Evolutionary conservation across 2,329 filamentous ascomycete genomes (phyloP), one percentile per base, ranked within the genome.

Genomic region (Penicillium sp.): DNA sequence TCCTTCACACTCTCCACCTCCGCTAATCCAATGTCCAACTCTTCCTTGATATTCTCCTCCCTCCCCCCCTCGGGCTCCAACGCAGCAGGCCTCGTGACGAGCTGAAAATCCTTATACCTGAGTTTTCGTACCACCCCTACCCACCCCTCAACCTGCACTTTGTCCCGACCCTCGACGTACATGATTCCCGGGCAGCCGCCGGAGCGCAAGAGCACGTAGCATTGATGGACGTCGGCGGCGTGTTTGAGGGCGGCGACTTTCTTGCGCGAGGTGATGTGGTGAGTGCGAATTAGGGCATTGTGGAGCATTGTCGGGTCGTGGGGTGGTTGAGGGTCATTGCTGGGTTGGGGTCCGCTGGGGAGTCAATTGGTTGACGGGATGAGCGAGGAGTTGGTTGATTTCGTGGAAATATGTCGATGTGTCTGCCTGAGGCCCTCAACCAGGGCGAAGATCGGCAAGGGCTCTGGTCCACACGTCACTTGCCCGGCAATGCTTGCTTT

Each of bases 211-310:
- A 92, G 77, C 1, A 89, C 85, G 64, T 84, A 88, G 53, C 88
- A 83, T 57, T 86, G 78, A 64, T 84, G 79, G 49, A 83, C 79
- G 35, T 84, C 81, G 6, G 88, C 86, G 3, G 85, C 83, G 2
- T 87, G 86, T 73, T 89, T 88, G 22, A 93, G 81, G 57, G 81
- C 81, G 28, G 81, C 77, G 47, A 88, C 82, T 71, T 93, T 93
- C 72, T 91, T 92, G 64, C 89, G 87, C 0, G 88, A 92, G 4
- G 89, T 92, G 70, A 93, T 92, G 73, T 93, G 90, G 67, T 93
- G 90, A 0, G 90, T 93, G 54, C 89, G 85, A 61, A 93, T 90
- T 48, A 93, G 79, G 34, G 88, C 84, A 70, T 85, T 84, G 69
- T 76, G 83, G 38, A 69, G 52, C 52, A 55, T 55, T 8, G n/a